Base-by-base conservation (phyloP, 805 yeast species). In the Trichomonascus vanleenenianus region DNA sequence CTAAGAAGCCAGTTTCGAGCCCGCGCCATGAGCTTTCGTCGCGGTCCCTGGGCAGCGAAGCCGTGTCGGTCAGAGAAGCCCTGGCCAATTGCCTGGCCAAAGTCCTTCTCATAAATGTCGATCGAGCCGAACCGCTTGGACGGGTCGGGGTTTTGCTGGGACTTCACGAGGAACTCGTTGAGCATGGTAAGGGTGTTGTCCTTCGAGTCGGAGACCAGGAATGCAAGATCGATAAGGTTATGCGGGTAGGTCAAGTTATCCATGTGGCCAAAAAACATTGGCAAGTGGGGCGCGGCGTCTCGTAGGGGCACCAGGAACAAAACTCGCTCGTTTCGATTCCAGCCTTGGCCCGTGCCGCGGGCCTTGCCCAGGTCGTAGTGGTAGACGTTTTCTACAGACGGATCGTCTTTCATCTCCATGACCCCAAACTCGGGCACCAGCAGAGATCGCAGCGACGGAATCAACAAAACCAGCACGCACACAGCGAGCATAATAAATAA, bases 31-130 rank as follows among this genome's bases (percentile, higher is more conserved):
- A 87, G 72, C 63, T 91, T 93, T 59, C 98, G 73, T 63, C 98
- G 74, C 32, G 96, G 95, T 2, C 97, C 98, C 64, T 91, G 98
- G 1, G 96, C 97, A 11, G 85, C 91, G 64, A 91, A 89, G 1
- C 96, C 97, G 64, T 93, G 97, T 60, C 98, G 74, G 62, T 93
- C 98, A 47, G 85, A 76, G 61, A 91, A 91, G 14, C 94, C 84
- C 68, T 91, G 98, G 47, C 97, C 97, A 50, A 91, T 83, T 40
- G 78, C 76, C 63, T 88, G 96, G 42, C 97, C 97, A 61, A 91
- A 91, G 64, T 91, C 96, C 62, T 88, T 91, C 55, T 82, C 82
- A 64, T 76, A 87, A 43, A 88, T 86, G 62, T 87, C 95, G 45
- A 87, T 85, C 54, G 79, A 79, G 31, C 96, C 95, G 64, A 85